Conservation (phyloP, 345 rosid genomes). For the Linum trigynum region DNA sequence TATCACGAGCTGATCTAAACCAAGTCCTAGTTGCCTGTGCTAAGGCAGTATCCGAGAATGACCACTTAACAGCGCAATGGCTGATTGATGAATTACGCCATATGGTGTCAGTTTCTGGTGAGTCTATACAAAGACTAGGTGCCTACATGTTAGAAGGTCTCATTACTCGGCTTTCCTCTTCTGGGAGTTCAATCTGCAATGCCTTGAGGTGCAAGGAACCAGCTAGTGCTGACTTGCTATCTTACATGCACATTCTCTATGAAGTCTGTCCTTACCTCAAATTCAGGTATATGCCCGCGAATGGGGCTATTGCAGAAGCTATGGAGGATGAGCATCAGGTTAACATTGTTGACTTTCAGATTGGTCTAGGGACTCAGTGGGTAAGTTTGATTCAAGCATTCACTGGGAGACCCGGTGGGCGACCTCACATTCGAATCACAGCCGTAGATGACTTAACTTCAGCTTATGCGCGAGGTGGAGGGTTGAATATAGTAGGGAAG, state of each 20-base stretch:
- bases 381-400: conserved; percentile 80
- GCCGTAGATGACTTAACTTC: conserved; percentile 65
- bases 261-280: conserved; percentile 92
- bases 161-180: conserved; percentile 67
- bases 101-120: conserved; percentile 90
- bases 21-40: conserved; percentile 62
- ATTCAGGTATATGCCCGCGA: conserved; percentile 91
- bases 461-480: conserved; percentile 89
- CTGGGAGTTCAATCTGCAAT: conserved; percentile 72
- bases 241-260: conserved; percentile 66
- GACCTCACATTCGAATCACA: conserved; percentile 77
- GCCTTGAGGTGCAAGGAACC: conserved; percentile 68
- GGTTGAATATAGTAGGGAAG: conserved; percentile 50
- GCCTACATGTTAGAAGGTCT: conserved; percentile 93
- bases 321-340: conserved; percentile 74
- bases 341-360: conserved; percentile 84
- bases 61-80: conserved; percentile 52
- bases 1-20: conserved; percentile 48
- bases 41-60: conserved; percentile 67
- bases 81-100: conserved; percentile 55
- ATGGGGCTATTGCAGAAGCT: conserved; percentile 94
- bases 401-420: conserved; percentile 83
- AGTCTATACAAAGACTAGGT: conserved; percentile 89
- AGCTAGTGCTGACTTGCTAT: conserved; percentile 52
- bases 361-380: conserved; percentile 91